Percentiles rank a stretch among this genome's conserved stretches.
Conservation (phyloP, 1,284 basidiomycete genomes). For the Apiotrichum mycotoxinovorans region DNA sequence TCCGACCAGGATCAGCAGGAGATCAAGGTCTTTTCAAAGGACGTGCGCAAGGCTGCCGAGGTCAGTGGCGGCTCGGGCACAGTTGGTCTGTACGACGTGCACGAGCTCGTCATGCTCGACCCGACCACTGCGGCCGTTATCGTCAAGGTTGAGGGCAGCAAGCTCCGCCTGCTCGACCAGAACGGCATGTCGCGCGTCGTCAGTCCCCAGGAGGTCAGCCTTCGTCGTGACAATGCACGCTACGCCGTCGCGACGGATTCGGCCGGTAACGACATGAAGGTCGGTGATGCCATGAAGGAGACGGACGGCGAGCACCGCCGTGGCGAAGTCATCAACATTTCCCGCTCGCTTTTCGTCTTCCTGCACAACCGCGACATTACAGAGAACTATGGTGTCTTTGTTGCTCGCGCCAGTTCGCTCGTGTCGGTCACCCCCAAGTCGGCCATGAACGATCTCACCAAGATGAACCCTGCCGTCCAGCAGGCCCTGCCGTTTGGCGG, state of each 20-base stretch:
- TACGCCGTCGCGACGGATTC: constrained; percentile 85
- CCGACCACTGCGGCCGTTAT: constrained; percentile 93
- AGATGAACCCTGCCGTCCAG: constrained; percentile 82
- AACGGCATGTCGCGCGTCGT: constrained; percentile 82
- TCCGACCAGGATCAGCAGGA: constrained; percentile 97
- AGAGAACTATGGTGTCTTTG: constrained; percentile 93
- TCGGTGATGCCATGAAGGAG: constrained; percentile 93
- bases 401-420: constrained; percentile 67
- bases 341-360: constrained; percentile 92
- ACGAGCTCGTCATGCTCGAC: constrained; percentile 95
- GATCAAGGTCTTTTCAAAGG: constrained; percentile 96
- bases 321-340: constrained; percentile 89
- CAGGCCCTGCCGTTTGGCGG: constrained; percentile 50
- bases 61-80: constrained; percentile 66
- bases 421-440: constrained; percentile 80
- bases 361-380: constrained; percentile 84
- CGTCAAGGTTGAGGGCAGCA: constrained; percentile 92
- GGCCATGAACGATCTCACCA: constrained; percentile 71
- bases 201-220: constrained; percentile 91
- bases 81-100: constrained; percentile 82
- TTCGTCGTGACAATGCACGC: constrained; percentile 72
- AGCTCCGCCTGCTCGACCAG: constrained; percentile 93
- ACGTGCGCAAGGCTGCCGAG: constrained; percentile 94
- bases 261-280: constrained; percentile 66
- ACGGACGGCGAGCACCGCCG: constrained; percentile 84